Evolutionary conservation across 257 asterid genomes (phyloP).

Genomic region (Ophiorrhiza pumila): DNA sequence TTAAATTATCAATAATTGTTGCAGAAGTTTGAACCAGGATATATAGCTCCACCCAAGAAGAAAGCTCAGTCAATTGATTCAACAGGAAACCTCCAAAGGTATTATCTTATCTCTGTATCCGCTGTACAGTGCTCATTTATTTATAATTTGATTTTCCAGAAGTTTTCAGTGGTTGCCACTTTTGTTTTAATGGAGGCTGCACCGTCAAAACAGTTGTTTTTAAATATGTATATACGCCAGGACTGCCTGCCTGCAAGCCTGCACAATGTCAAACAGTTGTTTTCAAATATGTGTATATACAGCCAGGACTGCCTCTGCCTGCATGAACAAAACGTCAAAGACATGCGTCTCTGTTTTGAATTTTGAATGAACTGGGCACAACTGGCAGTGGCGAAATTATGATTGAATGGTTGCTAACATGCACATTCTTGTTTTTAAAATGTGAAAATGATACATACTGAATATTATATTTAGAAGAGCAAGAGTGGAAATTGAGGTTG

Average conservation of each 20-base stretch:
- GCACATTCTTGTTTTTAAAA: not conserved
- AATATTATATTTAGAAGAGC: conserved; percentile 21
- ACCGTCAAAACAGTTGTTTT: too few species aligned
- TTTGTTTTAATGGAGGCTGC: too few species aligned
- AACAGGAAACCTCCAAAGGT: conserved; percentile 64
- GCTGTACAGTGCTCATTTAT: not conserved
- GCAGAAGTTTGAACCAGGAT: conserved; percentile 92
- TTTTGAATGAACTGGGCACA: too few species aligned
- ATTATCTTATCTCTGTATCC: not conserved
- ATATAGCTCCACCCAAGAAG: conserved; percentile 59
- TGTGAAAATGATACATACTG: not conserved
- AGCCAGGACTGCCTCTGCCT: too few species aligned
- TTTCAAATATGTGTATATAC: too few species aligned
- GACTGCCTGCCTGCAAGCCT: too few species aligned
- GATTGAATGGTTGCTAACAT: not conserved
- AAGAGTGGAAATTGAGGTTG: conserved; percentile 39
- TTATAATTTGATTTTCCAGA: not conserved
- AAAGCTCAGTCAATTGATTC: conserved; percentile 39
- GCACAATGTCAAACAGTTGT: too few species aligned
- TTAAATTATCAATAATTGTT: too few species aligned
- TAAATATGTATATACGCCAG: too few species aligned
- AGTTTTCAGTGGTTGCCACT: too few species aligned
- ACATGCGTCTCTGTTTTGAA: not conserved
- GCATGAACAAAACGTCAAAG: not conserved
- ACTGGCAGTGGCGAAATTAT: not conserved